Evolutionary conservation across 2,329 filamentous ascomycete species (phyloP), one percentile per base, ranked within the genome.

Genomic region (Cladosporium sp.): DNA sequence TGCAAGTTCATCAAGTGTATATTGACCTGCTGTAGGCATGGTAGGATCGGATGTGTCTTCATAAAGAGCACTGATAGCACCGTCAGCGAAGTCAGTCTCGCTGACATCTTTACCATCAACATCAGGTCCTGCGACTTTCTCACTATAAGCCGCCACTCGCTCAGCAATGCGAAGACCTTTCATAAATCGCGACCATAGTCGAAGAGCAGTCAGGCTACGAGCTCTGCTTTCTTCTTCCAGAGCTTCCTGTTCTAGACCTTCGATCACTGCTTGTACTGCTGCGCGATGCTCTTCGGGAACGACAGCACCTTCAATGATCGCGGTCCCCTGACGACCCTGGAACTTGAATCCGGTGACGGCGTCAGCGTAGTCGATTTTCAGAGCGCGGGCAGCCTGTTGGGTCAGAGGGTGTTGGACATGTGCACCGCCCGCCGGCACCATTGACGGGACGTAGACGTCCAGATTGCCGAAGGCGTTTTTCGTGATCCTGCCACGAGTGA

Each of bases 331-430:
- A 2, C 92, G 87, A 0, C 93, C 93, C 73, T 88, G 89, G 79
- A 98, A 99, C 44, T 89, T 84, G 73, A 98, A 99, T 0, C 94
- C 94, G 0, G 90, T 95, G 5, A 99, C 87, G 0, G 95, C 95
- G 35, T 94, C 92, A 2, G 92, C 92, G 76, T 91, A 96, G 78
- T 98, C 93, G 21, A 98, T 84, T 0, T 89, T 89, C 1, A 97
- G 78, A 1, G 93, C 79, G 65, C 85, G 87, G 0, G 93, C 92
- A 1, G 94, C 94, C 60, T 86, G 85, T 1, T 86, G 82, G 1
- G 91, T 89, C 60, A 89, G 80, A 16, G 81, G 77, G 67, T 86
- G 81, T 60, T 79, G 80, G 31, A 89, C 78, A 69, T 89, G 86
- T 16, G 80, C 77, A n/a, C 81, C 87, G 3, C 87, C 87, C 16